Evolutionary conservation across 169 alveolate genomes (phyloP).

Genomic region (Plasmodium yoelii): DNA sequence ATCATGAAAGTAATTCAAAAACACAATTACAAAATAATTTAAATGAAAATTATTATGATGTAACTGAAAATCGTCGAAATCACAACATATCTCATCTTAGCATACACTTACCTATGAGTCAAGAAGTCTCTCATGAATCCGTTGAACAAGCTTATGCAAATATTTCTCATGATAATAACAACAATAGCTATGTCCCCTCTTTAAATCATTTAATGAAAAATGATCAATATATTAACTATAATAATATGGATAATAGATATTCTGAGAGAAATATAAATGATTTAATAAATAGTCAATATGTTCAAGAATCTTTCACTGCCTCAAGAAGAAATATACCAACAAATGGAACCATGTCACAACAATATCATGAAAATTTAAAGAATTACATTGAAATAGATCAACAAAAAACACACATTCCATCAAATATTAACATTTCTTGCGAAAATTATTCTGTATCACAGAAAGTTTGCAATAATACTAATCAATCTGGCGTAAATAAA

Average conservation of each 20-base stretch:
- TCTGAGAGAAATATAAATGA: constrained; percentile 14
- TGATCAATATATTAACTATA: background rate
- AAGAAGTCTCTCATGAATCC: constrained; percentile 9
- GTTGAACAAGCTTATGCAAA: constrained; percentile 14
- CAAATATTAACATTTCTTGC: constrained; percentile 39
- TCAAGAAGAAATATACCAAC: background rate
- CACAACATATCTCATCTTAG: constrained; percentile 33
- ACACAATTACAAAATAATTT: background rate
- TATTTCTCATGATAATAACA: constrained; percentile 9
- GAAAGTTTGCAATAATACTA: constrained; percentile 8
- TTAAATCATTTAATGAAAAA: constrained; percentile 3
- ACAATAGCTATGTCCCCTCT: background rate
- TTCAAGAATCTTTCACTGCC: constrained; percentile 25
- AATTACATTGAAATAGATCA: constrained; percentile 12
- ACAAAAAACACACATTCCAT: constrained; percentile 14
- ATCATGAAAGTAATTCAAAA: constrained; percentile 4
- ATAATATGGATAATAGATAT: constrained; percentile 8
- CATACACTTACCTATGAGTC: constrained; percentile 36
- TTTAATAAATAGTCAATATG: constrained; percentile 7
- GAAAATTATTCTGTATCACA: constrained; percentile 52
- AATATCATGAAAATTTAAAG: constrained; percentile 13
- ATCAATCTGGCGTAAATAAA: constrained; percentile 7
- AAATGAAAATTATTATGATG: constrained; percentile 38
- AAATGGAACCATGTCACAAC: constrained; percentile 2
- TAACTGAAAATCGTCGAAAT: constrained; percentile 9